A percentile compares a stretch with the other conserved stretches of the same genome.
These are phyloP conservation scores for Rhynchospora pubera DNA, from an alignment of 176 grass and related monocot species.

Conservation along the genomic window DNA sequence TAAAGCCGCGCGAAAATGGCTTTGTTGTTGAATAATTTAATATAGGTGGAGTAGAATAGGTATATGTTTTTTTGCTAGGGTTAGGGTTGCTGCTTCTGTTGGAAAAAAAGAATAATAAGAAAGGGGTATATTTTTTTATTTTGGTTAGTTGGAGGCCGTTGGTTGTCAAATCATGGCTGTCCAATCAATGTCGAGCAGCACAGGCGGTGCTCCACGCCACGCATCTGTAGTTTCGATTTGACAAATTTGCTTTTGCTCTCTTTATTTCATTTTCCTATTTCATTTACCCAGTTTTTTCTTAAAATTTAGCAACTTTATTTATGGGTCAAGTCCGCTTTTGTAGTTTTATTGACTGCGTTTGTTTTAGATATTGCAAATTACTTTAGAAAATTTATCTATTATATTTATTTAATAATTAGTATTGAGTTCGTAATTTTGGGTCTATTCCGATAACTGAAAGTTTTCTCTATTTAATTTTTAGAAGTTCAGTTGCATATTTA, in stretches of 20 bases:
- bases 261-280: background rate
- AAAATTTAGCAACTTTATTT: background rate
- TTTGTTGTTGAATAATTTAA: background rate
- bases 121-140: background rate
- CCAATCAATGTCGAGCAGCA: background rate
- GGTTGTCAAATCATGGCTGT: background rate
- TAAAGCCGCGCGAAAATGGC: conserved; percentile 1
- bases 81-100: background rate
- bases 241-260: background rate
- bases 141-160: background rate
- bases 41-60: background rate
- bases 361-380: background rate
- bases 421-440: background rate
- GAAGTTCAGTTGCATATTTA: too few relatives aligned
- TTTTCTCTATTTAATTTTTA: background rate
- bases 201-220: background rate
- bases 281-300: background rate
- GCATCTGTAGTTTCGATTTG: background rate
- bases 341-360: background rate
- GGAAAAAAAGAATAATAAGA: background rate
- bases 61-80: background rate
- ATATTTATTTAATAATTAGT: background rate
- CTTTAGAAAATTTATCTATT: background rate
- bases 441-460: background rate
- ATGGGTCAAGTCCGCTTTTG: background rate